Evolutionary conservation across 2,329 filamentous ascomycete species (phyloP), one percentile per base, ranked within the genome.

Genomic region (Monilinia polystroma): DNA sequence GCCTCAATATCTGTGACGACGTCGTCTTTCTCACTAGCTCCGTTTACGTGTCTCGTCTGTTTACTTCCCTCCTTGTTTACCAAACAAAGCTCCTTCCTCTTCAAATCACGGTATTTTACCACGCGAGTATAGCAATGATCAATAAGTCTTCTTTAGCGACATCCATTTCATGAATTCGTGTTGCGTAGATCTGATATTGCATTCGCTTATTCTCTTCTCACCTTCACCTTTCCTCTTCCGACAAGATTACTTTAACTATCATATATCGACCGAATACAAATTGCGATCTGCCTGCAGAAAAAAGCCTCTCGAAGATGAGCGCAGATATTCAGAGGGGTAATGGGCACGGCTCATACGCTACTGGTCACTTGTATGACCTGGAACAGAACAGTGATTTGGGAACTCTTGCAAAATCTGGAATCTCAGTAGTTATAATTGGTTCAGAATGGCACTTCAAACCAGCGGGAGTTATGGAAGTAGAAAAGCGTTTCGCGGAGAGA

Each of bases 361-460:
- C 60, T 29, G 51, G 54, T 55, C 32, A 16, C 18, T 55, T 43
- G 7, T 60, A 20, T 35, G 47, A 47, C 8, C 4, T 11, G 26
- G 49, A 52, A 6, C 41, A 41, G n/a, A 41, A 20, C 23, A 47
- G 26, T 26, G 52, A 45, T 52, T 4, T 52, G 16, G 60, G 51
- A 47, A 32, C 16, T 49, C 43, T 54, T 45, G 49, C 49, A 10
- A 66, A 38, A 20, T 32, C 12, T 64, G 26, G 45, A 7, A 51
- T 54, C 5, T 43, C 41, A 23, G 3, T 47, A 35, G 45, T 69
- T 26, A 38, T 67, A 32, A 70, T 73, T 67, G 68, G 67, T 6
- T 67, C 57, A n/a, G 69, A 72, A 59, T 73, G 70, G 69, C 63
- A 69, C 47, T 74, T 73, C 53, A 70, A 69, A 16, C 70, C 69